Evolutionary conservation across 805 yeast genomes (phyloP), one percentile per base, ranked within the genome.

Genomic region (Yarrowia porcina): DNA sequence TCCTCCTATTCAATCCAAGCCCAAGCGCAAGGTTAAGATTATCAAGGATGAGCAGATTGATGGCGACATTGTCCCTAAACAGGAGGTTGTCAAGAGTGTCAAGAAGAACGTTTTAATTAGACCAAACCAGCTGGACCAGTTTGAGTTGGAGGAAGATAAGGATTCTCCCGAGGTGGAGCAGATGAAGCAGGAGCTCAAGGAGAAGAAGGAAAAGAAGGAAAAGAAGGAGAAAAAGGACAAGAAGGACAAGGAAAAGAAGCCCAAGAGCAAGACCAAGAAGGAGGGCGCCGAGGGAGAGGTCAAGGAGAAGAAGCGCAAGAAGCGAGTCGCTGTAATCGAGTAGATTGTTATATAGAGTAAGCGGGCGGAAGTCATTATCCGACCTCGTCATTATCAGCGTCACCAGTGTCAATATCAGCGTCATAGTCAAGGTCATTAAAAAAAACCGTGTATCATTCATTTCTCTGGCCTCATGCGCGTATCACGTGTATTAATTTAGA

Each of bases 31-130:
- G 39, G 75, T 74, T 2, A 69, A 66, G 27, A 72, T 74, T 20
- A 68, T 73, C 2, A 67, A 66, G 30, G 77, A 74, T 49, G 76
- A 72, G 63, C 61, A 64, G 12, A 64, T 72, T 6, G 74, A 66
- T 4, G 70, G 66, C 20, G 68, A 63, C 4, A 68, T 64, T 4
- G 61, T 33, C 11, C 45, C 62, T 27, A 44, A 18, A 9, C 27
- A 47, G 25, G 60, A 36, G 33, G 63, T 42, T 23, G 50, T 30
- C 20, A 57, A 33, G 60, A 23, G 35, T 20, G 35, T 35, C 17
- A 61, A 56, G 13, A 36, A 42, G 28, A 33, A 38, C 35, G 42
- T 41, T 17, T 25, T 56, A 35, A 36, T 42, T 10, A 39, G 54
- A 17, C 65, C 45, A 18, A 71, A 67, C 63, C 65, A 69, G 36